phyloP scores from a whole-genome alignment of 1,139 yeast species.

The Yamadazyma aaseri region DNA sequence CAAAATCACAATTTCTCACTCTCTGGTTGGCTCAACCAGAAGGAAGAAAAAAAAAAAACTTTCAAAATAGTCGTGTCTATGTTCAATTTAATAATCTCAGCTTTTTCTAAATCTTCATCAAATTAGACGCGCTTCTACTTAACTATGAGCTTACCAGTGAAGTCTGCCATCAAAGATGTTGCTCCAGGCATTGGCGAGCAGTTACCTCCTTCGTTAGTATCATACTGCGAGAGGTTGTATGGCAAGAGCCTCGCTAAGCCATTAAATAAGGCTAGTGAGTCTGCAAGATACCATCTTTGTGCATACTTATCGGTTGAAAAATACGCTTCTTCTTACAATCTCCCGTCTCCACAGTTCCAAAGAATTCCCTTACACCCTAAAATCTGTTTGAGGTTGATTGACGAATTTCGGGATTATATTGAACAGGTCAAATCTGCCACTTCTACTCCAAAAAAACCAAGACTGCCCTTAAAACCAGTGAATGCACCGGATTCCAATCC shows the following conservation, averaged over 20 bases:
- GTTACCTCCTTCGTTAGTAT: slow-evolving; percentile 45
- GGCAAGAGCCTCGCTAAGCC: slow-evolving; percentile 50
- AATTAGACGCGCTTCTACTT: slow-evolving; percentile 1
- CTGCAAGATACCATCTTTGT: slow-evolving; percentile 65
- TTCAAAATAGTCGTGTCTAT: slow-evolving; percentile 1
- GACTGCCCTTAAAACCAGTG: slow-evolving; percentile 27
- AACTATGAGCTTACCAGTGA: slow-evolving; percentile 25
- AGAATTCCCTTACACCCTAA: slow-evolving; percentile 62
- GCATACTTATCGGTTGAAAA: slow-evolving; percentile 60
- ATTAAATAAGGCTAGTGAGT: slow-evolving; percentile 51
- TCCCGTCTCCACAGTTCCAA: slow-evolving; percentile 47
- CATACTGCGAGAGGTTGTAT: slow-evolving; percentile 51
- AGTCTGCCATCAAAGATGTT: slow-evolving; percentile 42
- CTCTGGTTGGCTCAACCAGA: slow-evolving; percentile 14
- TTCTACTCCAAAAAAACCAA: slow-evolving; percentile 25
- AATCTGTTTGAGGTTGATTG: slow-evolving; percentile 36
- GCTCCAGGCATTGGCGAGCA: slow-evolving; percentile 51
- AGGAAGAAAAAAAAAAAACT: too few species aligned
- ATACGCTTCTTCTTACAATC: slow-evolving; percentile 37
- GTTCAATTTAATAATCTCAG: background rate
- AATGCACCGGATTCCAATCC: slow-evolving; percentile 3
- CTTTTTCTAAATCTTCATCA: background rate
- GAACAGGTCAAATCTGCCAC: slow-evolving; percentile 29
- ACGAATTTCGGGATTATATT: slow-evolving; percentile 42
- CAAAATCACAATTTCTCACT: slow-evolving; percentile 12